phyloP scores from a whole-genome alignment of 2,329 filamentous ascomycete species.

The Aspergillus pseudoviridinutans region DNA sequence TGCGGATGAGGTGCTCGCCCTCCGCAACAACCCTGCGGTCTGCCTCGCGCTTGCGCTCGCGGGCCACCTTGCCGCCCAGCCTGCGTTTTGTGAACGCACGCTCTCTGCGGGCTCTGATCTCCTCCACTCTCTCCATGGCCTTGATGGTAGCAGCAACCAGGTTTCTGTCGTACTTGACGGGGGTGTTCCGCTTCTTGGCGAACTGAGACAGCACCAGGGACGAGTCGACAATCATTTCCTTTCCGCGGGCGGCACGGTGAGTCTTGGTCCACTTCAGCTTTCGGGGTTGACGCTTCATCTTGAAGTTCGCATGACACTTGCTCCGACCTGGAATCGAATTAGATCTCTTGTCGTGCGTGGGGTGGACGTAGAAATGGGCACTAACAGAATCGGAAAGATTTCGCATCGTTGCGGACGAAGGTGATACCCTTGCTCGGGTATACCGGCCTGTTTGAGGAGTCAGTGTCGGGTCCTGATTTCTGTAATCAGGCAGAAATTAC shows the following conservation, averaged over 20 bases:
- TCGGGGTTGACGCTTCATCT: conserved; percentile 97
- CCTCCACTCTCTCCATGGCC: conserved; percentile 85
- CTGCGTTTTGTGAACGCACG: conserved; percentile 90
- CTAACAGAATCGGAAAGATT: conserved; percentile 57
- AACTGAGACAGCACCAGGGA: conserved; percentile 71
- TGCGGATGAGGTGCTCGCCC: conserved; percentile 87
- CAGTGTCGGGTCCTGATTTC: not conserved
- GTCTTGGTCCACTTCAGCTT: conserved; percentile 98
- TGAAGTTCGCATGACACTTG: conserved; percentile 70
- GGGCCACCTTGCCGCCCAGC: conserved; percentile 74
- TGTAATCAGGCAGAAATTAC: not conserved
- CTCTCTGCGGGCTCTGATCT: conserved; percentile 80
- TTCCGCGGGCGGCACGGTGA: conserved; percentile 79
- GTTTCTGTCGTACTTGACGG: conserved; percentile 92
- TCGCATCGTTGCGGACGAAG: conserved; percentile 50
- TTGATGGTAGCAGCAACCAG: conserved; percentile 81
- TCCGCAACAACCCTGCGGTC: conserved; percentile 86
- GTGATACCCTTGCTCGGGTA: conserved; percentile 65
- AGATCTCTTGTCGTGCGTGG: not conserved
- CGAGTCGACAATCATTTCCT: conserved; percentile 87
- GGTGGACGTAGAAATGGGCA: not conserved
- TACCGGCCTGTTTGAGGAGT: conserved; percentile 47
- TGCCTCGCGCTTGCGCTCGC: conserved; percentile 70
- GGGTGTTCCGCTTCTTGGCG: conserved; percentile 86
- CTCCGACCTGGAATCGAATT: conserved; percentile 48